phyloP scores from a whole-genome alignment of 305 asterid genomes.

The Fraxinus dipetala region DNA sequence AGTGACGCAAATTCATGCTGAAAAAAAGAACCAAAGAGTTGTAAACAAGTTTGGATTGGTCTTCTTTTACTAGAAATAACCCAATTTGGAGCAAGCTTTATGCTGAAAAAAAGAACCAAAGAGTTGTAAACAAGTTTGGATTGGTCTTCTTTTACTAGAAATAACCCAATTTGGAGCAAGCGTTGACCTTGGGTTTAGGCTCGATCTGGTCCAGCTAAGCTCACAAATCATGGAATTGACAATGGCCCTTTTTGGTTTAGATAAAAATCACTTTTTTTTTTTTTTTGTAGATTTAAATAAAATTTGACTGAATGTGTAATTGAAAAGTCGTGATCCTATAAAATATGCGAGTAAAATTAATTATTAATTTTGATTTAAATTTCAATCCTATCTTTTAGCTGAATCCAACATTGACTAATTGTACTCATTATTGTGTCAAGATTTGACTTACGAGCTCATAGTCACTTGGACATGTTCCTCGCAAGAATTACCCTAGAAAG shows the following conservation, averaged over 20 bases:
- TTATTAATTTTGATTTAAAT: too few relatives aligned
- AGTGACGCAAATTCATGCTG: background rate
- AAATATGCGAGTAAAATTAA: too few relatives aligned
- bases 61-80: background rate
- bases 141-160: background rate
- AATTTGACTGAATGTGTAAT: too few relatives aligned
- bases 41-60: background rate
- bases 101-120: background rate
- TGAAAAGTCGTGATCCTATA: background rate
- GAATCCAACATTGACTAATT: too few relatives aligned
- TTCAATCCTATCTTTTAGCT: background rate
- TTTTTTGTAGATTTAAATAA: too few relatives aligned
- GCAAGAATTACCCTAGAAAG: background rate
- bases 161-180: background rate
- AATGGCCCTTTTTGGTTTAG: background rate
- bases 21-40: background rate
- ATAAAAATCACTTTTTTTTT: too few relatives aligned
- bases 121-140: background rate
- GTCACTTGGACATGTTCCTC: background rate
- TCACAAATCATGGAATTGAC: background rate
- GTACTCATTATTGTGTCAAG: too few relatives aligned
- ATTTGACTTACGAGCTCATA: too few relatives aligned
- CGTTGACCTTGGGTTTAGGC: constrained; percentile 14
- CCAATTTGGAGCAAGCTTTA: background rate
- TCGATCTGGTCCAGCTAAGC: background rate